These are phyloP conservation scores for Oidium heveae DNA, from an alignment of 2,329 filamentous ascomycete genomes.

Conservation along the genomic window DNA sequence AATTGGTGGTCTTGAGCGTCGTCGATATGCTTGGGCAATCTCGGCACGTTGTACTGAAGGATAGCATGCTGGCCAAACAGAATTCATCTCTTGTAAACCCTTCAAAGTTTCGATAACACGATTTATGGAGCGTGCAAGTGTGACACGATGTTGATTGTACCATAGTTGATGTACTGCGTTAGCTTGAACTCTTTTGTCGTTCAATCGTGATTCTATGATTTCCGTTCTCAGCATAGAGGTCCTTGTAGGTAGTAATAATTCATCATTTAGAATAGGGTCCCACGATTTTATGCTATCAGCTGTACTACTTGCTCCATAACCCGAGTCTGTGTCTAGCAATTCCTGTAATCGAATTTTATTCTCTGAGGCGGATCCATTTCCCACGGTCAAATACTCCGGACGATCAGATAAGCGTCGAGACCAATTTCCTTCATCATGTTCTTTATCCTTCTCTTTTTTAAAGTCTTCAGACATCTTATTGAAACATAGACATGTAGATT, in stretches of 20 bases:
- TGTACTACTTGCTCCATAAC: conserved; percentile 61
- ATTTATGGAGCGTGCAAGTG: conserved; percentile 69
- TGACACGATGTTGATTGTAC: conserved; percentile 78
- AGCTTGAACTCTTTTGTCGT: conserved; percentile 43
- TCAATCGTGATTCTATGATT: conserved; percentile 19
- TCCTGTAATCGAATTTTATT: conserved; percentile 60
- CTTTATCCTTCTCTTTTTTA: conserved; percentile 24
- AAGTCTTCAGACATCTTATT: conserved; percentile 33
- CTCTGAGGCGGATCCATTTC: conserved; percentile 54
- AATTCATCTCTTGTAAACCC: conserved; percentile 68
- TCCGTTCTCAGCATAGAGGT: conserved; percentile 5
- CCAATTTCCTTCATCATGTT: conserved; percentile 3
- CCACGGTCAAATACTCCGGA: conserved; percentile 70
- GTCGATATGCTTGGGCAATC: conserved; percentile 17
- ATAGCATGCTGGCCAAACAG: conserved; percentile 84
- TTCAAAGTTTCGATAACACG: conserved; percentile 64
- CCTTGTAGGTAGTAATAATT: conserved; percentile 18
- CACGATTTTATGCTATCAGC: conserved; percentile 29
- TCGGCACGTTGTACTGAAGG: conserved; percentile 51
- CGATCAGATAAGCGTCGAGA: conserved; percentile 5
- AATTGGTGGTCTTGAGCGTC: conserved; percentile 34
- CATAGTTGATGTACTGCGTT: conserved; percentile 78
- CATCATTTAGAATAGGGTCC: conserved; percentile 22
- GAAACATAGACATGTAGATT: not conserved
- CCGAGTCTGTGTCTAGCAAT: conserved; percentile 68